Conservation (phyloP, 202 grass and related monocot genomes). For the Setaria italica region DNA sequence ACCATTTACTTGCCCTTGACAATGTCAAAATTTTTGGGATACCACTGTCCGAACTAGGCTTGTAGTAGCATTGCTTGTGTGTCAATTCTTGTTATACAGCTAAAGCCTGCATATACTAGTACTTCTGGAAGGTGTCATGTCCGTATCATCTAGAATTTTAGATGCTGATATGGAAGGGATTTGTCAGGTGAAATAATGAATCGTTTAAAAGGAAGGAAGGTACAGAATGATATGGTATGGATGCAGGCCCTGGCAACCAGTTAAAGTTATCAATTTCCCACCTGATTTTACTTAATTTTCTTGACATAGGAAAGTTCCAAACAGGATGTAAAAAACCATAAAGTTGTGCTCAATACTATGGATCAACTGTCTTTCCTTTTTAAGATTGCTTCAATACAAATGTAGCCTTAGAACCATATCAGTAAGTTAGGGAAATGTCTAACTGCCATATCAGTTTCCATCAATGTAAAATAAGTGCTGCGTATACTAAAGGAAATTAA, state of each 20-base stretch:
- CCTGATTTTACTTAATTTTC: slow-evolving; percentile 7
- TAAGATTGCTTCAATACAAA: not conserved
- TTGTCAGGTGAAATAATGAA: not conserved
- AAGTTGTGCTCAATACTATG: slow-evolving; percentile 29
- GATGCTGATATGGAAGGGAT: not conserved
- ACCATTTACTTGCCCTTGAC: not conserved
- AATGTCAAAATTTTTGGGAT: slow-evolving; percentile 6
- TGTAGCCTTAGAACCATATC: not conserved
- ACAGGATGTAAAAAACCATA: not conserved
- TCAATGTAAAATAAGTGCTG: not conserved
- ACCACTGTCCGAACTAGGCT: not conserved
- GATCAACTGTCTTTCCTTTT: slow-evolving; percentile 11
- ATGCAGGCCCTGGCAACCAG: not conserved
- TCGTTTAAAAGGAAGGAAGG: not conserved
- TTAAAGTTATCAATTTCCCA: slow-evolving; percentile 1
- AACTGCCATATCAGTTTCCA: not conserved
- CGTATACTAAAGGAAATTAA: not conserved
- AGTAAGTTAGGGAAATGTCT: not conserved
- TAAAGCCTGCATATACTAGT: not conserved
- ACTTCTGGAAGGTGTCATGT: slow-evolving; percentile 11
- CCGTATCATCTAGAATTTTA: not conserved
- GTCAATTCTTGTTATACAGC: slow-evolving; percentile 4
- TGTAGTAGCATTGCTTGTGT: not conserved
- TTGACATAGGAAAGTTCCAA: not conserved
- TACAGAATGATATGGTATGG: not conserved